Conservation (phyloP, 257 asterid species). For the Forsythia suspensa region DNA sequence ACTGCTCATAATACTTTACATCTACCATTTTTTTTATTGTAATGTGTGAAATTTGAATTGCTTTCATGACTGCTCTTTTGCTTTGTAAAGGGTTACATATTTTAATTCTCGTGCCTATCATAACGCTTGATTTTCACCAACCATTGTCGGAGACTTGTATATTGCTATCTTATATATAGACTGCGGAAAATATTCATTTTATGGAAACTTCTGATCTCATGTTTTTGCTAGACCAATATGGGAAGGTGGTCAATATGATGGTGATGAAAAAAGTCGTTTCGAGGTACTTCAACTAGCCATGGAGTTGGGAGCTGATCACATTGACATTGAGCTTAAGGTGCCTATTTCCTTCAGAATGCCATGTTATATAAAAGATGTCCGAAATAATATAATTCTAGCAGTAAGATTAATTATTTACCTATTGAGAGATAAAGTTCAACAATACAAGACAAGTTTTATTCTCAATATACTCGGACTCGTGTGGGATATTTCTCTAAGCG, state of each 20-base stretch:
- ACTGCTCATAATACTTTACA: background rate
- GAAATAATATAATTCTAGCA: background rate
- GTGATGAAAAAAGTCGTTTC: conserved; percentile 73
- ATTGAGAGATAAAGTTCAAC: background rate
- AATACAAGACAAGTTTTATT: background rate
- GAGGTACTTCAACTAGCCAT: conserved; percentile 74
- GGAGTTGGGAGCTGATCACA: conserved; percentile 96
- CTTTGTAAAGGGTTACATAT: background rate
- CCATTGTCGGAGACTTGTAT: background rate
- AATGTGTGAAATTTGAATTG: background rate
- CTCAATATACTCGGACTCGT: background rate
- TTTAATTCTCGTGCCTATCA: background rate
- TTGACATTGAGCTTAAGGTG: conserved; percentile 96
- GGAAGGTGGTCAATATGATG: conserved; percentile 97
- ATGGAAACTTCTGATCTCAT: conserved; percentile 16
- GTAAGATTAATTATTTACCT: background rate
- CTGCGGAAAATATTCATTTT: conserved; percentile 9
- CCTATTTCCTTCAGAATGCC: conserved; percentile 11
- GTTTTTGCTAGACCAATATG: conserved; percentile 65
- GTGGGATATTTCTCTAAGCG: background rate
- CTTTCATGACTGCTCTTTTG: background rate
- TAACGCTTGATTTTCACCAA: background rate
- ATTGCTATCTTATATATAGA: background rate
- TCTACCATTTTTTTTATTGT: conserved; percentile 8
- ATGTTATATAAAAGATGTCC: conserved; percentile 6